Conservation (phyloP, 192 early-diverging fungal genomes). For the Gorgonomyces haynaldii region DNA sequence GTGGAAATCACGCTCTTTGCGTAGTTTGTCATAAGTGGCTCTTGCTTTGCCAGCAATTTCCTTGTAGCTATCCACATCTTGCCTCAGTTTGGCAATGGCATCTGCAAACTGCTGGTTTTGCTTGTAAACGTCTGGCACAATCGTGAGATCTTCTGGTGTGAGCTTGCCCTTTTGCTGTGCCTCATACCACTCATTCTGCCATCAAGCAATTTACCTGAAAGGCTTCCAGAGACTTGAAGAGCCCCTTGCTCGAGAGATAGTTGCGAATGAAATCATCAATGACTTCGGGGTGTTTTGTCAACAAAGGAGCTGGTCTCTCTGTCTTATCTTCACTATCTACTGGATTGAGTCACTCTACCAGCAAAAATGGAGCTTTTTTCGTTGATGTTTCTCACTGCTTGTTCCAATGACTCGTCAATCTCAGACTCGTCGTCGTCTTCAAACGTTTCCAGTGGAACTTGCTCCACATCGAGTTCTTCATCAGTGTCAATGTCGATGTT, state of each 20-base stretch:
- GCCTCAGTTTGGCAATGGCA: conserved; percentile 28
- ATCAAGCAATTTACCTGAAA: conserved; percentile 30
- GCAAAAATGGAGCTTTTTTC: conserved; percentile 29
- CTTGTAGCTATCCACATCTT: conserved; percentile 43
- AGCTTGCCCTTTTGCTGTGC: conserved; percentile 33
- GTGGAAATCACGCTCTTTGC: conserved; percentile 48
- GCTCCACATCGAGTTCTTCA: conserved; percentile 27
- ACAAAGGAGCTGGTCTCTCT: conserved; percentile 11
- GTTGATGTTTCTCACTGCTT: conserved; percentile 31
- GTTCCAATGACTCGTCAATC: conserved; percentile 35
- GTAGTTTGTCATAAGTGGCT: conserved; percentile 43
- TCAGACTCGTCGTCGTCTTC: conserved; percentile 29
- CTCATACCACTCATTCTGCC: conserved; percentile 52
- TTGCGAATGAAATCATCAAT: conserved; percentile 50
- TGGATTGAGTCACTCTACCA: conserved; percentile 7
- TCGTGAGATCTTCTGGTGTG: conserved; percentile 24
- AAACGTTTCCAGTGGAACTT: conserved; percentile 35
- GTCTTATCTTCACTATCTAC: conserved; percentile 13
- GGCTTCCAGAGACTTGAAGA: conserved; percentile 37
- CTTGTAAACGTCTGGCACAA: conserved; percentile 46
- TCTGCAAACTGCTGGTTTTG: conserved; percentile 41
- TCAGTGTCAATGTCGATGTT: no score
- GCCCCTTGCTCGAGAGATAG: conserved; percentile 36
- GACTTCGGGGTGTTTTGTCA: conserved; percentile 40
- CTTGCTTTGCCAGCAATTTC: conserved; percentile 49